Evolutionary conservation across 768 basidiomycete genomes (phyloP).

Genomic region (Tephrocybe sp.): DNA sequence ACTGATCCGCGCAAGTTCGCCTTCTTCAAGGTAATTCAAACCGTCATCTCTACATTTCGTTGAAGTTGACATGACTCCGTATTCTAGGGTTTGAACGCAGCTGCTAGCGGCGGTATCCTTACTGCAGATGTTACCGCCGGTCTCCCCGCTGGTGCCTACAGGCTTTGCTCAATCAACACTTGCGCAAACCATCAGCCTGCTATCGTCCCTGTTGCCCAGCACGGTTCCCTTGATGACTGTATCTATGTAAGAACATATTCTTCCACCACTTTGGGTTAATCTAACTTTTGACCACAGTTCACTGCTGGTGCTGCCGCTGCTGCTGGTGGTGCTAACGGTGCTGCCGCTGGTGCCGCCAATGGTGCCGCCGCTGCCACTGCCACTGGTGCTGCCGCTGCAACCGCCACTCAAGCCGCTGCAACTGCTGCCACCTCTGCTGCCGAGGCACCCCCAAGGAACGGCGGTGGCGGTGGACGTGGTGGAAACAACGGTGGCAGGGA

Average conservation of each 20-base stretch:
- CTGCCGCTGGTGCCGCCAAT: slow-evolving; percentile 14
- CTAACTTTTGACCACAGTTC: slow-evolving; percentile 24
- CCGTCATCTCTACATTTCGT: background rate
- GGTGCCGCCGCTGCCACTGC: slow-evolving; percentile 8
- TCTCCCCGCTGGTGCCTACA: slow-evolving; percentile 57
- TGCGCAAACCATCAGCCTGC: slow-evolving; percentile 59
- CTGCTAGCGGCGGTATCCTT: slow-evolving; percentile 46
- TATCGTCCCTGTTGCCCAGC: slow-evolving; percentile 58
- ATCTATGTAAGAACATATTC: slow-evolving; percentile 43
- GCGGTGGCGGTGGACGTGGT: slow-evolving; percentile 3
- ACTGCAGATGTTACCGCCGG: slow-evolving; percentile 50
- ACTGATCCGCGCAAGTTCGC: slow-evolving; percentile 46
- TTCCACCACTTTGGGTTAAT: background rate
- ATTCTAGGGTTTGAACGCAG: slow-evolving; percentile 46
- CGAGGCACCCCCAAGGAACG: slow-evolving; percentile 9
- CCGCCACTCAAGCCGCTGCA: slow-evolving; percentile 12
- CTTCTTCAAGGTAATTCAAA: slow-evolving; percentile 43
- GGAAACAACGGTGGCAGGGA: background rate
- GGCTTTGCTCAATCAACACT: slow-evolving; percentile 54
- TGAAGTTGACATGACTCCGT: slow-evolving; percentile 26
- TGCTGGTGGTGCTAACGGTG: slow-evolving; percentile 1
- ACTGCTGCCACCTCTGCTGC: slow-evolving; percentile 11
- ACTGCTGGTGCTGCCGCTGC: slow-evolving; percentile 25
- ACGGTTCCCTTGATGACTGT: slow-evolving; percentile 57
- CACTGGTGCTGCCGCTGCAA: slow-evolving; percentile 13